Conservation (phyloP, 2,329 filamentous ascomycete genomes). For the Fusarium luffae region DNA sequence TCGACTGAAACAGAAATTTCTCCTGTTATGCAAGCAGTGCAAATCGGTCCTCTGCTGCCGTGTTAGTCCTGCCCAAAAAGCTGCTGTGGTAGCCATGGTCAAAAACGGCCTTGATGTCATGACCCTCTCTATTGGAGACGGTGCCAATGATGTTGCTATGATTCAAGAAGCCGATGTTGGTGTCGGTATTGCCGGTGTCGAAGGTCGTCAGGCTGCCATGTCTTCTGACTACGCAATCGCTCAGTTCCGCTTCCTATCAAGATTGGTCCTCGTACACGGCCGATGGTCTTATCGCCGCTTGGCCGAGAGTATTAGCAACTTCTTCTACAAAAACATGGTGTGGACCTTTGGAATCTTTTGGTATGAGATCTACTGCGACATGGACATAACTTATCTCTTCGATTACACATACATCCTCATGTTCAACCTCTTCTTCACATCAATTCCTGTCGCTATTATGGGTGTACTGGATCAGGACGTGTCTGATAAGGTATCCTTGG, state of each 20-base stretch:
- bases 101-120: conserved; percentile 96
- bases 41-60: conserved; percentile 96
- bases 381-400: conserved; percentile 96
- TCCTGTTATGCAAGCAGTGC: conserved; percentile 96
- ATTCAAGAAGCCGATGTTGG: conserved; percentile 98
- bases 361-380: conserved; percentile 96
- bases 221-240: conserved; percentile 96
- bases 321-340: conserved; percentile 99
- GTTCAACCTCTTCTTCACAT: conserved; percentile 97
- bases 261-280: conserved; percentile 88
- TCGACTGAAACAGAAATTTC: conserved; percentile 86
- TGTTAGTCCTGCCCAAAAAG: conserved; percentile 96
- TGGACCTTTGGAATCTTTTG: conserved; percentile 98
- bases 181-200: conserved; percentile 92
- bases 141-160: conserved; percentile 97
- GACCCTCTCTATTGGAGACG: conserved; percentile 92
- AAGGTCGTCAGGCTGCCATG: conserved; percentile 94
- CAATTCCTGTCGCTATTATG: conserved; percentile 92
- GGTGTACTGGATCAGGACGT: conserved; percentile 98
- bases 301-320: conserved; percentile 94
- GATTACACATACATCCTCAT: conserved; percentile 98
- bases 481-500: conserved; percentile 90
- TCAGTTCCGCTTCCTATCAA: conserved; percentile 88
- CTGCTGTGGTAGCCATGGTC: conserved; percentile 95
- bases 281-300: conserved; percentile 96